Evolutionary conservation across 1,284 basidiomycete genomes (phyloP), one percentile per base, ranked within the genome.

Genomic region (Somion occarium): DNA sequence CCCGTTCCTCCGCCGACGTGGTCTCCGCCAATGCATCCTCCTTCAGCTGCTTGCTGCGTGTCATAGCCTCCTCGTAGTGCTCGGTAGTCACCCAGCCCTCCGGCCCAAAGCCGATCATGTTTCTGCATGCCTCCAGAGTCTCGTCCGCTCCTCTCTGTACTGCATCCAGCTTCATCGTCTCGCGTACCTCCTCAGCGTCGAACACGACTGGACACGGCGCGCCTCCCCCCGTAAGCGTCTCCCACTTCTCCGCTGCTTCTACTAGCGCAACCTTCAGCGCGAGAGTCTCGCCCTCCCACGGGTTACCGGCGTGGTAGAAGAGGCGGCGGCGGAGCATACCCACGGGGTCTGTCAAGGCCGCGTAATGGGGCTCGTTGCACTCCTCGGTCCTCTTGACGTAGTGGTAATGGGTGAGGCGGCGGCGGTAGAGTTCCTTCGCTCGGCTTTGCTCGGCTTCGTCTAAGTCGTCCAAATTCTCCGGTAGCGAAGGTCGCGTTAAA

Each of bases 231-330:
- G 62, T 60, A 57, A 78, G 66, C 58, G 0, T 56, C 60, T 58
- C 61, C 74, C 73, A 75, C 2, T 34, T 61, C 53, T 70, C 55
- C 55, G 62, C 69, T 55, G 64, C 66, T 38, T 71, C 54, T 56
- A 76, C 71, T 24, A 76, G 69, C 58, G 59, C 51, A 66, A 47
- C 51, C 65, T 73, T 70, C 60, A 78, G 65, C 49, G 39, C 63
- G 63, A 58, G 60, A 46, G 72, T 73, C 59, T 78, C 75, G 38
- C 69, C 75, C 63, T 76, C 72, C 75, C 74, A 77, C 24, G 64
- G 66, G 38, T 30, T 57, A 69, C 69, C 50, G 48, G 74, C 70
- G n/a, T 69, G 59, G 50, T 52, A 0, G 67, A 73, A 76, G 49
- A 77, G 68, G 57, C 71, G 69, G 60, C 61, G 24, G 59, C 52